Conservation (phyloP, 306 rosid species). For the Cicer cuneatum region DNA sequence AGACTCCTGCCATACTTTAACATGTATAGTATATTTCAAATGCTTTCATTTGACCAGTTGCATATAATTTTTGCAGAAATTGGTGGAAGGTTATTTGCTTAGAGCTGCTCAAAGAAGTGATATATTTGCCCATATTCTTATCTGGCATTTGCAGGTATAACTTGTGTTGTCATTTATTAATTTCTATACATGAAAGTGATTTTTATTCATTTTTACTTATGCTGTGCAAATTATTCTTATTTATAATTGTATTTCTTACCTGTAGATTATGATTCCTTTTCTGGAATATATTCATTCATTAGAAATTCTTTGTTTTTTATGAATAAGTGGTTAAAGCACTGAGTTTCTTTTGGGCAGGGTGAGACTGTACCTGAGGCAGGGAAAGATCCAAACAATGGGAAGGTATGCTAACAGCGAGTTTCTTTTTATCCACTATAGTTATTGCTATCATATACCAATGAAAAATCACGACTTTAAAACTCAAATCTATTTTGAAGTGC, state of each 20-base stretch:
- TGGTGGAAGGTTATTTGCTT: conserved; percentile 96
- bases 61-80: conserved; percentile 62
- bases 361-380: conserved; percentile 82
- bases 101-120: conserved; percentile 97
- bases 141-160: conserved; percentile 94
- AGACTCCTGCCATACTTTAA: not conserved
- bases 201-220: conserved; percentile 17
- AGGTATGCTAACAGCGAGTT: conserved; percentile 62
- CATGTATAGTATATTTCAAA: conserved; percentile 19
- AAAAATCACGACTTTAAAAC: conserved; percentile 28
- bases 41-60: conserved; percentile 36
- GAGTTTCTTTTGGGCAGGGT: conserved; percentile 73
- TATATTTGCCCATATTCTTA: conserved; percentile 91
- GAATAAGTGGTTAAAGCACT: conserved; percentile 31
- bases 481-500: conserved; percentile 14
- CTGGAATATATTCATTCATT: conserved; percentile 23
- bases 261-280: conserved; percentile 20
- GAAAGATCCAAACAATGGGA: conserved; percentile 62
- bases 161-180: conserved; percentile 7
- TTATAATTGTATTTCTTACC: conserved; percentile 23
- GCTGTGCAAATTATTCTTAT: conserved; percentile 11
- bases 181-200: conserved; percentile 10
- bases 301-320: conserved; percentile 21
- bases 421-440: conserved; percentile 18
- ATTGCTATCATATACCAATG: conserved; percentile 28